phyloP scores from a whole-genome alignment of 768 basidiomycete genomes.

The Wakefieldia striispora region DNA sequence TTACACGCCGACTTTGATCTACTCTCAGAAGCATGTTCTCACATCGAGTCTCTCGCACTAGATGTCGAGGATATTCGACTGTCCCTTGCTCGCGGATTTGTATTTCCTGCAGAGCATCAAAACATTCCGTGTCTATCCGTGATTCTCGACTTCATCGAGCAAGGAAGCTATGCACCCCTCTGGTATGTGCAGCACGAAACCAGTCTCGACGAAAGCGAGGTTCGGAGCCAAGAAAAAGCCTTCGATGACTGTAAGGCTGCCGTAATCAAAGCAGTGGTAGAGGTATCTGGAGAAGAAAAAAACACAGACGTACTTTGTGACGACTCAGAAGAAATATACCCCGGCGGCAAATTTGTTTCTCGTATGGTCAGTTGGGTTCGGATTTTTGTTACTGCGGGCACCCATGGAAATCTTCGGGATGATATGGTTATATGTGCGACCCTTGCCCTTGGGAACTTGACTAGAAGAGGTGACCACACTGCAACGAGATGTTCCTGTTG shows the following conservation, averaged over 20 bases:
- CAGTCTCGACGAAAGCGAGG: slow-evolving; percentile 38
- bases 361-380: slow-evolving; percentile 78
- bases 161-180: slow-evolving; percentile 61
- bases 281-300: slow-evolving; percentile 77
- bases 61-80: slow-evolving; percentile 77
- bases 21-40: slow-evolving; percentile 70
- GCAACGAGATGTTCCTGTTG: neutral
- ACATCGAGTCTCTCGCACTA: slow-evolving; percentile 73
- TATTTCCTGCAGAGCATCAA: slow-evolving; percentile 55
- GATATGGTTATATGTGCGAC: slow-evolving; percentile 84
- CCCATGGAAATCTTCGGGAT: slow-evolving; percentile 44
- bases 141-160: slow-evolving; percentile 74
- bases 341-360: slow-evolving; percentile 70
- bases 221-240: slow-evolving; percentile 63
- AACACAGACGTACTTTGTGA: slow-evolving; percentile 81
- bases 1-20: slow-evolving; percentile 67
- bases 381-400: slow-evolving; percentile 43
- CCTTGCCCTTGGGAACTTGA: slow-evolving; percentile 79
- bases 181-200: slow-evolving; percentile 49
- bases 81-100: slow-evolving; percentile 64
- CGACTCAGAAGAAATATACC: slow-evolving; percentile 48
- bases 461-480: slow-evolving; percentile 57
- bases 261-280: slow-evolving; percentile 81
- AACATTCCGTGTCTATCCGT: slow-evolving; percentile 56
- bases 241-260: slow-evolving; percentile 85